Evolutionary conservation across 169 alveolate genomes (phyloP).

Genomic region (Plasmodium billcollinsi): DNA sequence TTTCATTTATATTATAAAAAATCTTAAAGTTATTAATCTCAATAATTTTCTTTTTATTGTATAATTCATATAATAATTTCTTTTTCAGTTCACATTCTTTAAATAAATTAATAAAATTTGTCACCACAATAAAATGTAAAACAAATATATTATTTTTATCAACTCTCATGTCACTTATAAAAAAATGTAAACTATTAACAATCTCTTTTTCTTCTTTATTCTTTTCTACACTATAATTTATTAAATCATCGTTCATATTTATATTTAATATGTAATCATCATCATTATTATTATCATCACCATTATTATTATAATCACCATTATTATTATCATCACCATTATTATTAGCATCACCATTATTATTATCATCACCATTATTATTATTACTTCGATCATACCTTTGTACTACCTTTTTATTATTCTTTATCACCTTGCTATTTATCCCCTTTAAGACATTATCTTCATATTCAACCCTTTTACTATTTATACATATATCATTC

Average conservation of each 20-base stretch:
- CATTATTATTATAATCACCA: background rate
- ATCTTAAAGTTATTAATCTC: slow-evolving; percentile 21
- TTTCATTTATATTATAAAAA: slow-evolving; percentile 48
- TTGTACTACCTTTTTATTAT: background rate
- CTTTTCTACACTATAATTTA: background rate
- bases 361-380: slow-evolving; percentile 6
- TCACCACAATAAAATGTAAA: slow-evolving; percentile 31
- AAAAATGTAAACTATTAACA: slow-evolving; percentile 13
- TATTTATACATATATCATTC: background rate
- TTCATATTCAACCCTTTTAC: background rate
- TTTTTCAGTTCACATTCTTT: slow-evolving; percentile 48
- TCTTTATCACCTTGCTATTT: background rate
- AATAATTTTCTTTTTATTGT: slow-evolving; percentile 33
- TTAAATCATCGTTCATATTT: slow-evolving; percentile 8
- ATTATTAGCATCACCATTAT: background rate
- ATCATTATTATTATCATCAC: background rate
- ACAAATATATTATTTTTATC: slow-evolving; percentile 11
- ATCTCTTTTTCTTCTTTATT: slow-evolving; percentile 8
- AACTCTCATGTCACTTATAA: slow-evolving; percentile 34
- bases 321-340: no score
- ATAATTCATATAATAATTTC: slow-evolving; percentile 32
- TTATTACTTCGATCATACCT: slow-evolving; percentile 2
- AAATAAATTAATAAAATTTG: slow-evolving; percentile 57
- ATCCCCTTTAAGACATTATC: background rate
- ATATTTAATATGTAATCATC: slow-evolving; percentile 66